These are phyloP conservation scores for Schoenoplectus tabernaemontani DNA, from an alignment of 202 grass and related monocot genomes.

Conservation along the genomic window DNA sequence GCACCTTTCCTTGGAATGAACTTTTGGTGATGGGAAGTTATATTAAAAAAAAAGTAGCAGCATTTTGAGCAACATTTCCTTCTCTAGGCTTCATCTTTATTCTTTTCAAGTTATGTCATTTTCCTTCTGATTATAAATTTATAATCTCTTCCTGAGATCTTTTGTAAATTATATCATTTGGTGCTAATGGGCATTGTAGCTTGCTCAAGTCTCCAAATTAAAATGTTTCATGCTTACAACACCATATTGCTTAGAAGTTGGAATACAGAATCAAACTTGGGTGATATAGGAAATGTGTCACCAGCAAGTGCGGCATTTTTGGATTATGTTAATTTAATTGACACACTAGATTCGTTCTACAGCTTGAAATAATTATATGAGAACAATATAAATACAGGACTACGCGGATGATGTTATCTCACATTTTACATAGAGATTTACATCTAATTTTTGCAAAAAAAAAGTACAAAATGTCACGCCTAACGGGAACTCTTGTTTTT, in stretches of 20 bases:
- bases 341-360: neutral
- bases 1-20: neutral
- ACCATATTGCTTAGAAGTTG: neutral
- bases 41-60: neutral
- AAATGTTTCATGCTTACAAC: neutral
- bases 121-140: neutral
- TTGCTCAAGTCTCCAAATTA: too few relatives aligned
- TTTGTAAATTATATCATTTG: neutral
- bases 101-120: neutral
- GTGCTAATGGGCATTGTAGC: neutral
- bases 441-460: too few relatives aligned
- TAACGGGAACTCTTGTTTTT: too few relatives aligned
- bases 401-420: too few relatives aligned
- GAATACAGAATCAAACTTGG: neutral
- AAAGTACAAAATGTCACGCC: too few relatives aligned
- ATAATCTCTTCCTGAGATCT: neutral
- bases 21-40: neutral
- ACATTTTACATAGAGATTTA: too few relatives aligned
- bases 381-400: too few relatives aligned
- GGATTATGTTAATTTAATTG: neutral
- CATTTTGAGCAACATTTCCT: neutral
- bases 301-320: neutral
- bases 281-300: neutral
- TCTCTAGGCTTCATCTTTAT: neutral
- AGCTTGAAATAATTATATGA: neutral